A percentile compares a stretch with the other conserved stretches of the same genome.
Evolutionary conservation across 2,329 filamentous ascomycete species (phyloP).

Genomic region (Penicillium olsonii): DNA sequence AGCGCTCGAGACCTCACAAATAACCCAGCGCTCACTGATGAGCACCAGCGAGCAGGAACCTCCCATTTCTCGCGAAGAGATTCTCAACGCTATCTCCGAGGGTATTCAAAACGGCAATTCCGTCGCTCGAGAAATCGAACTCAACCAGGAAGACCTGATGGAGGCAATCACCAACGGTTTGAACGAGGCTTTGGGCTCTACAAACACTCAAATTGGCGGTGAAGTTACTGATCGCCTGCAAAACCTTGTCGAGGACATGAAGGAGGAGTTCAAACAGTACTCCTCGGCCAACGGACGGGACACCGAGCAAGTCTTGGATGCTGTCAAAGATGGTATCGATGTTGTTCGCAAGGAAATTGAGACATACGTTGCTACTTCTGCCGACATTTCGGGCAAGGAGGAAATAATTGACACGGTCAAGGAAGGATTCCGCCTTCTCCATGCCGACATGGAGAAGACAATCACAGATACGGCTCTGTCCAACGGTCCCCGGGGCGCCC

Average conservation of each 20-base stretch:
- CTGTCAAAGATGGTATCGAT: constrained; percentile 84
- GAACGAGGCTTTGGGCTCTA: constrained; percentile 54
- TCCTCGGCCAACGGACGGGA: constrained; percentile 76
- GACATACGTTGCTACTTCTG: constrained; percentile 71
- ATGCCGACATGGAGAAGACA: constrained; percentile 58
- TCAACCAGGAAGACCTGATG: constrained; percentile 56
- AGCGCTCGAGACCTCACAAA: constrained; percentile 19
- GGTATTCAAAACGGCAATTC: constrained; percentile 54
- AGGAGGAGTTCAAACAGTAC: constrained; percentile 72
- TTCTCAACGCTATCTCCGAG: constrained; percentile 61
- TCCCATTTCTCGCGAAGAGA: constrained; percentile 54
- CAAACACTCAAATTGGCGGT: constrained; percentile 55
- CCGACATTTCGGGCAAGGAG: constrained; percentile 70
- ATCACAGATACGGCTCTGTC: constrained; percentile 46
- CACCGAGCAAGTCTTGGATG: constrained; percentile 84
- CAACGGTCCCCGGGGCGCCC: constrained; percentile 32
- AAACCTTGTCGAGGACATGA: constrained; percentile 62
- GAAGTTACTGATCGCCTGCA: constrained; percentile 62
- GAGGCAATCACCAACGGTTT: constrained; percentile 61
- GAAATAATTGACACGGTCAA: constrained; percentile 73
- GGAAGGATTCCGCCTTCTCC: constrained; percentile 62
- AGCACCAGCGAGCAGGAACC: constrained; percentile 37
- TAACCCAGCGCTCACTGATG: constrained; percentile 38
- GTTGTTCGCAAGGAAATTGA: constrained; percentile 79
- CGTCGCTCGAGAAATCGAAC: constrained; percentile 60